phyloP scores from a whole-genome alignment of 2,329 filamentous ascomycete species.

The Colletotrichum sp. region DNA sequence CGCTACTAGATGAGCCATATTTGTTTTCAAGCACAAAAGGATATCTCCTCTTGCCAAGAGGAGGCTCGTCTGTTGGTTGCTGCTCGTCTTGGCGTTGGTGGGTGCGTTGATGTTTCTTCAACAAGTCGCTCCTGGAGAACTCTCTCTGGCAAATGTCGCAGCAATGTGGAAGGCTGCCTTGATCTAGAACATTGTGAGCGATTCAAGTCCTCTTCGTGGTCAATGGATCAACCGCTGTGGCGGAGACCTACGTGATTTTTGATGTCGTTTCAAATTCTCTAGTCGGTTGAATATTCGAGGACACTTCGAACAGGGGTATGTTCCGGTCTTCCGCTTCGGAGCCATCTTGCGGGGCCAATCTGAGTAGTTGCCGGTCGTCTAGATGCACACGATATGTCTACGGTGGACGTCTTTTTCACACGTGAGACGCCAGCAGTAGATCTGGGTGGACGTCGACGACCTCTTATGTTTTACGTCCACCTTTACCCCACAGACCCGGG shows the following conservation, averaged over 20 bases:
- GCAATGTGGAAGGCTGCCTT: background rate
- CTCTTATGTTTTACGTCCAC: conserved; percentile 1
- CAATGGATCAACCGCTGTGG: background rate
- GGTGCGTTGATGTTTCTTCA: conserved; percentile 1
- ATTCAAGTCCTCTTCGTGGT: background rate
- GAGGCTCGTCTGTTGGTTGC: background rate
- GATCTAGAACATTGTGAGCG: background rate
- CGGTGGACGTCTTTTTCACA: background rate
- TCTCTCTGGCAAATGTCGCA: background rate
- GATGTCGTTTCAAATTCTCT: conserved; percentile 6
- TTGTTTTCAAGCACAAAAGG: background rate
- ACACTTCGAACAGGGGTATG: background rate
- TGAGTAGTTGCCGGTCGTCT: background rate
- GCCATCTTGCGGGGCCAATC: background rate
- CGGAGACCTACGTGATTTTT: conserved; percentile 1
- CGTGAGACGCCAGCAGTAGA: background rate
- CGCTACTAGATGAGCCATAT: background rate
- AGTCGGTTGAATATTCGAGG: background rate
- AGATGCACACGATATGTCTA: background rate
- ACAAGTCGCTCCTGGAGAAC: background rate
- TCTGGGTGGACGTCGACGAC: background rate
- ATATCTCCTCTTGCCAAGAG: background rate
- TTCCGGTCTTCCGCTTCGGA: background rate
- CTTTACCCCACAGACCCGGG: background rate
- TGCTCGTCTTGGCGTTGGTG: background rate